These are phyloP conservation scores for Narthecium ossifragum DNA, from an alignment of 106 monocot species.

Conservation along the genomic window DNA sequence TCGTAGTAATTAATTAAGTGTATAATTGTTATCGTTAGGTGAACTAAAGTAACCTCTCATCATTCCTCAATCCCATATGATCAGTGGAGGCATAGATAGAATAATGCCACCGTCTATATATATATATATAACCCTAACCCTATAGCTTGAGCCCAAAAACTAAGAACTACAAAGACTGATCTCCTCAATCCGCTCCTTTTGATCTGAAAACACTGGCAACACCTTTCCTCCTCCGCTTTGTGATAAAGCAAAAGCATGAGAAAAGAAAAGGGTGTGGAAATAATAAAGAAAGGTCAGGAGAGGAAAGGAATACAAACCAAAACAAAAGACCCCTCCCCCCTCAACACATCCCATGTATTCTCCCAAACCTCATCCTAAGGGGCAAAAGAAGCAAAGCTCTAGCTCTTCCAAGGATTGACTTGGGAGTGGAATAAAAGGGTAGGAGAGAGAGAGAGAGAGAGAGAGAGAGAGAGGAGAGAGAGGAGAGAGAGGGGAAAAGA, in stretches of 20 bases:
- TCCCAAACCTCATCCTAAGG: constrained; percentile 20
- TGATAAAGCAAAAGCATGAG: constrained; percentile 40
- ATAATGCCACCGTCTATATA: neutral
- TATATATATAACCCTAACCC: neutral
- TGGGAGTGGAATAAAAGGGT: constrained; percentile 3
- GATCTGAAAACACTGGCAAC: constrained; percentile 38
- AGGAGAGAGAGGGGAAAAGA: constrained; percentile 1
- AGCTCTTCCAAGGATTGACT: neutral
- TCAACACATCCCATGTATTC: constrained; percentile 14
- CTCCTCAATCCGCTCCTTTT: constrained; percentile 20
- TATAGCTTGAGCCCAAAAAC: neutral
- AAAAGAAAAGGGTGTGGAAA: constrained; percentile 19
- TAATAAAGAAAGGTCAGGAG: constrained; percentile 13
- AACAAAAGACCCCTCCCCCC: constrained; percentile 9
- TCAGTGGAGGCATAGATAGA: too few relatives aligned
- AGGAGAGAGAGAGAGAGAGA: constrained; percentile 14
- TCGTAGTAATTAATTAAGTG: too few relatives aligned
- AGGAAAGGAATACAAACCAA: constrained; percentile 13
- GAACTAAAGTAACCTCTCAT: too few relatives aligned
- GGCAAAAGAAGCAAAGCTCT: constrained; percentile 7
- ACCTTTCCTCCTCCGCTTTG: constrained; percentile 32
- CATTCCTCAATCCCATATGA: too few relatives aligned
- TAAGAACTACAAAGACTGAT: neutral
- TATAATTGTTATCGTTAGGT: too few relatives aligned
- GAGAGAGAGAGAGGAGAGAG: constrained; percentile 5